Conservation (phyloP, 305 asterid genomes). For the Fraxinus baroniana region DNA sequence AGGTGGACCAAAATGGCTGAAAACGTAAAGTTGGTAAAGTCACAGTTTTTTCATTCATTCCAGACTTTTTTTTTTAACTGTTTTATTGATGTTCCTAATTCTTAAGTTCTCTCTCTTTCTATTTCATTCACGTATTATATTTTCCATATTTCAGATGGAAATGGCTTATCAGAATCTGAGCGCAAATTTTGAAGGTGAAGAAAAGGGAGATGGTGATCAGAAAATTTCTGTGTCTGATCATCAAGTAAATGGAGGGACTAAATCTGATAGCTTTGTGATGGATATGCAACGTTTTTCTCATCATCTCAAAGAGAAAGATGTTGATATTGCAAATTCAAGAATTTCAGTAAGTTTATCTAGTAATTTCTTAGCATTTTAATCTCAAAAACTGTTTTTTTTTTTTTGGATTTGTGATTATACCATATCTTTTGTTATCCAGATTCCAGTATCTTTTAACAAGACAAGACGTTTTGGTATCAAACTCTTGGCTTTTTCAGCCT, state of each 20-base stretch:
- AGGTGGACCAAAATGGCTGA: constrained; percentile 26
- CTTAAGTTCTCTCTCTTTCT: neutral
- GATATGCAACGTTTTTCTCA: constrained; percentile 69
- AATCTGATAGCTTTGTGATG: constrained; percentile 58
- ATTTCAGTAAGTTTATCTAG: constrained; percentile 40
- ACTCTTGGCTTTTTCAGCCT: neutral
- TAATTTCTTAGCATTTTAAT: neutral
- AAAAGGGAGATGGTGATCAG: neutral
- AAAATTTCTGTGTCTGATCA: neutral
- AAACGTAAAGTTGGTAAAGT: neutral
- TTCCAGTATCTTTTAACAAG: neutral
- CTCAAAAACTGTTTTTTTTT: neutral
- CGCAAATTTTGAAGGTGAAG: constrained; percentile 32
- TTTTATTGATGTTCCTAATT: constrained; percentile 21
- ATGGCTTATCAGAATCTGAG: constrained; percentile 36
- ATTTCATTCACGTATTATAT: neutral
- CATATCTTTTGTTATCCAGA: neutral
- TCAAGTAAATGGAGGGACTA: constrained; percentile 24
- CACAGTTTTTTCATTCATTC: neutral
- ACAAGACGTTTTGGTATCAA: neutral
- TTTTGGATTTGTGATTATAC: neutral
- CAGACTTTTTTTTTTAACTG: constrained; percentile 18
- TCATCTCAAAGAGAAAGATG: constrained; percentile 44
- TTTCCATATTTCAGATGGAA: constrained; percentile 30
- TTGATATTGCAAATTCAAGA: constrained; percentile 47